These are phyloP conservation scores for Collybiopsis confluens DNA, from an alignment of 768 basidiomycete species.

Conservation along the genomic window DNA sequence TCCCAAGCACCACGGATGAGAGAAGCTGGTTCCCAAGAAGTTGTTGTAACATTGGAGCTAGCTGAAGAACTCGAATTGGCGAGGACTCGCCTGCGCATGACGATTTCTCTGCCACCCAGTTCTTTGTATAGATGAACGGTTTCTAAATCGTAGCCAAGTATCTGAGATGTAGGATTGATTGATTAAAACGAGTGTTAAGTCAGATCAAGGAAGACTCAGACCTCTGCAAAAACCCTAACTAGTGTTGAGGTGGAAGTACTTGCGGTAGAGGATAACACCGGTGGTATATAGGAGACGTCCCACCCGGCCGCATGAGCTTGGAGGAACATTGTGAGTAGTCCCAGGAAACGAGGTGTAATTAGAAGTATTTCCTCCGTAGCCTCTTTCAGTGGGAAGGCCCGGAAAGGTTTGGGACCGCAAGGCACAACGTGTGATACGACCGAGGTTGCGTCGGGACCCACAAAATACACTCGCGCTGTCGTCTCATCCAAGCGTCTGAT, in stretches of 20 bases:
- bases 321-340: slow-evolving; percentile 52
- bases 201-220: not conserved
- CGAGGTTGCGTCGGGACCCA: slow-evolving; percentile 20
- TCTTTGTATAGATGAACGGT: slow-evolving; percentile 66
- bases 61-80: not conserved
- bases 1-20: slow-evolving; percentile 56
- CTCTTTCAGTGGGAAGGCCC: slow-evolving; percentile 43
- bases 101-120: slow-evolving; percentile 58
- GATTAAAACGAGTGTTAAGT: no score
- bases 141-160: slow-evolving; percentile 59
- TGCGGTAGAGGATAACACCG: slow-evolving; percentile 52
- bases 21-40: slow-evolving; percentile 33
- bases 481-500: slow-evolving; percentile 36
- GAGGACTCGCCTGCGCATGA: slow-evolving; percentile 57
- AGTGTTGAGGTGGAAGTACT: slow-evolving; percentile 59
- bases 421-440: slow-evolving; percentile 32
- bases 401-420: slow-evolving; percentile 43
- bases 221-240: slow-evolving; percentile 42
- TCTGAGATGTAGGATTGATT: slow-evolving; percentile 17
- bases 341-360: slow-evolving; percentile 47
- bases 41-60: slow-evolving; percentile 45
- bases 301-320: slow-evolving; percentile 63
- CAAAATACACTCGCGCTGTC: slow-evolving; percentile 42
- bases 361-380: slow-evolving; percentile 25
- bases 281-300: slow-evolving; percentile 63